Percentiles rank a stretch among this genome's conserved stretches.
Conservation (phyloP, 78 protist species). For the Isochrysis galbana region DNA sequence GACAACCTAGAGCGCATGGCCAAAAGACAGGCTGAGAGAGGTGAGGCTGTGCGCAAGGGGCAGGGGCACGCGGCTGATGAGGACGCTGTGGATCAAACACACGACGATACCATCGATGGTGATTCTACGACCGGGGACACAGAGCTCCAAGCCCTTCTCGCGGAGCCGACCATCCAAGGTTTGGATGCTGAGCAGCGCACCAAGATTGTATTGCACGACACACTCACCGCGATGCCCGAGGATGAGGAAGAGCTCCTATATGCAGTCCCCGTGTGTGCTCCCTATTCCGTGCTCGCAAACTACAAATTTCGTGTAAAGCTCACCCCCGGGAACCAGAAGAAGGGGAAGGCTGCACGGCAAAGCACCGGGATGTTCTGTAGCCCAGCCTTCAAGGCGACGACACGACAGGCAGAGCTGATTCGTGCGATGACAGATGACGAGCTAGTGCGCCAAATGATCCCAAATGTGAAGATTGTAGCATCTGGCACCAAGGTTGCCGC, state of each 20-base stretch:
- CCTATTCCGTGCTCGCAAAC: constrained; percentile 34
- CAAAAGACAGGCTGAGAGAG: background rate
- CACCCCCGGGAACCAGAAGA: constrained; percentile 80
- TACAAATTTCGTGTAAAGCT: constrained; percentile 81
- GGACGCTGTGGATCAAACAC: background rate
- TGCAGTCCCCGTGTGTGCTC: constrained; percentile 84
- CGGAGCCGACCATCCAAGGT: background rate
- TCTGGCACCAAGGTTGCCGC: background rate
- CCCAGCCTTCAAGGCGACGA: background rate
- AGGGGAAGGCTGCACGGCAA: constrained; percentile 75
- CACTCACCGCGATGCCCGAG: constrained; percentile 47
- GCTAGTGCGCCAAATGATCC: background rate
- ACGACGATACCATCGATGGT: background rate
- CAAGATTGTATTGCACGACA: constrained; percentile 22
- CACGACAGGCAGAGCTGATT: constrained; percentile 16
- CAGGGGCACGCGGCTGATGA: background rate
- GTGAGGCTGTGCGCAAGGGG: background rate
- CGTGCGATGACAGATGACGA: constrained; percentile 19
- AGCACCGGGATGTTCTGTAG: background rate
- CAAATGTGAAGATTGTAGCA: background rate
- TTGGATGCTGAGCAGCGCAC: background rate
- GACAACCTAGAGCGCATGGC: background rate
- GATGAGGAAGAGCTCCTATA: constrained; percentile 71
- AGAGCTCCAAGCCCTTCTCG: background rate
- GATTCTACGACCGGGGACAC: background rate